A percentile compares a stretch with the other conserved stretches of the same genome.
phyloP scores from a whole-genome alignment of 2,329 filamentous ascomycete species.

The Diplodia corticola region DNA sequence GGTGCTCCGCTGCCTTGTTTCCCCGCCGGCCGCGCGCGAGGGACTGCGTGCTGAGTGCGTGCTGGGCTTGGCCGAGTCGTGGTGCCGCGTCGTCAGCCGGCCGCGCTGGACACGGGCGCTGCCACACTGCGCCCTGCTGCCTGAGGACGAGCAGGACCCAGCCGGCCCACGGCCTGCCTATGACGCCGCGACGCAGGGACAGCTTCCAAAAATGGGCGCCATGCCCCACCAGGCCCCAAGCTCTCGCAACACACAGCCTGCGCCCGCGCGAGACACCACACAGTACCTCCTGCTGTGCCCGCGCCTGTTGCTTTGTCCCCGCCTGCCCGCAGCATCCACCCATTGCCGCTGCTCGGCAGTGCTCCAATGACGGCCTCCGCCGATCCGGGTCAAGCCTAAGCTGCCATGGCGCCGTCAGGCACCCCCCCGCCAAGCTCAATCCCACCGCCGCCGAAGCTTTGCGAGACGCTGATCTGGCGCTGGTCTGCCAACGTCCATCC shows the following conservation, averaged over 20 bases:
- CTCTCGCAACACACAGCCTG: background rate
- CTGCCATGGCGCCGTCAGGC: background rate
- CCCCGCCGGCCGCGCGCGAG: background rate
- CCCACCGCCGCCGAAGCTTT: background rate
- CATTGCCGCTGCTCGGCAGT: background rate
- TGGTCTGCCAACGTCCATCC: background rate
- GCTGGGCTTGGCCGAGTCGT: background rate
- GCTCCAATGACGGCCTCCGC: too few relatives aligned
- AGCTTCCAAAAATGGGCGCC: background rate
- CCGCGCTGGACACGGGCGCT: background rate
- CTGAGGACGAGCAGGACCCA: background rate
- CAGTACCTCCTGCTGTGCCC: background rate
- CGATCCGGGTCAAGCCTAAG: conserved; percentile 11
- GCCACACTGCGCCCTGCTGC: conserved; percentile 1
- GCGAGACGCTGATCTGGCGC: background rate
- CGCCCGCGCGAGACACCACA: background rate
- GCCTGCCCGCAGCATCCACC: too few relatives aligned
- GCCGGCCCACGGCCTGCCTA: background rate
- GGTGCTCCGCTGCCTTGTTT: background rate
- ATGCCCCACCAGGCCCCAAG: background rate
- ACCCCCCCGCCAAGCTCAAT: conserved; percentile 4
- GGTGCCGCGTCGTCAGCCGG: background rate
- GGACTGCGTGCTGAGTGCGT: too few relatives aligned
- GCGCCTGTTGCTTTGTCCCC: too few relatives aligned
- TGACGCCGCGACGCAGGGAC: conserved; percentile 6